These are phyloP conservation scores for Quercus parvula DNA, from an alignment of 306 rosid genomes.

Conservation along the genomic window DNA sequence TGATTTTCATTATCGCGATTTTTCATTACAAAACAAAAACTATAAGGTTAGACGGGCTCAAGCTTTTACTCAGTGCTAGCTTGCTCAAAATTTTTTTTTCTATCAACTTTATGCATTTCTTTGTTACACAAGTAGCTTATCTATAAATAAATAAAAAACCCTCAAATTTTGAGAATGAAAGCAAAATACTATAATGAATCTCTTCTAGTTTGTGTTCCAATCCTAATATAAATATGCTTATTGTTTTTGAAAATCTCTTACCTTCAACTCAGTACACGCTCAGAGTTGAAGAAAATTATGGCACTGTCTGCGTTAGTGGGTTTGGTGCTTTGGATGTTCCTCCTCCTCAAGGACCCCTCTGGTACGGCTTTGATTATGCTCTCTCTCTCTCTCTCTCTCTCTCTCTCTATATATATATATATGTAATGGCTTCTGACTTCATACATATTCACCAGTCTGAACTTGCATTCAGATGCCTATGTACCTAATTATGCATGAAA, in stretches of 20 bases:
- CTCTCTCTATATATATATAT: background rate
- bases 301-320: conserved; percentile 56
- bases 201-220: background rate
- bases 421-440: background rate
- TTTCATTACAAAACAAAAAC: too few relatives aligned
- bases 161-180: background rate
- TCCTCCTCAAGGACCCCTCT: conserved; percentile 74
- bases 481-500: background rate
- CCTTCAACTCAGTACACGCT: conserved; percentile 50
- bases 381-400: background rate
- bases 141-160: too few relatives aligned
- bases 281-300: conserved; percentile 42
- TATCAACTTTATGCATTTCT: background rate
- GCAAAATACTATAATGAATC: background rate
- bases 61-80: background rate
- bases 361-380: conserved; percentile 37
- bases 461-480: background rate
- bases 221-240: background rate
- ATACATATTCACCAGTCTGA: background rate
- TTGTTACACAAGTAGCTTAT: background rate
- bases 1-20: too few relatives aligned
- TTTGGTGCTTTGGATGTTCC: conserved; percentile 70
- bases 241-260: background rate
- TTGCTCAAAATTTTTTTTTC: background rate
- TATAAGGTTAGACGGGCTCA: background rate